Evolutionary conservation across 768 basidiomycete species (phyloP).

Genomic region (Leccinum truebloodii): DNA sequence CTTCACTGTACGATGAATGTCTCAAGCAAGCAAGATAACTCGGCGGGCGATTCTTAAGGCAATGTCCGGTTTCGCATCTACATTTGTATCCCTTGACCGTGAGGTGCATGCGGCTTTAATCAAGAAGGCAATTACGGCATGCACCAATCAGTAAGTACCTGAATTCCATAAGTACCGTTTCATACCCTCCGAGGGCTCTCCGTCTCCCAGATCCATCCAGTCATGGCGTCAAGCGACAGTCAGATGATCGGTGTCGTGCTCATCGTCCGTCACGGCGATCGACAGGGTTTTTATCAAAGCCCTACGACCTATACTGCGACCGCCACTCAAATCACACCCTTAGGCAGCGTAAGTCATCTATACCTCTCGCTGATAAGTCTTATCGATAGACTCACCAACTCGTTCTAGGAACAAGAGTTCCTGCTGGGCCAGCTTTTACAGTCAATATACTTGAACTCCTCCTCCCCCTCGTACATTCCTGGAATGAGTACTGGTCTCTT

Average conservation of each 20-base stretch:
- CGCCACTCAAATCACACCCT: slow-evolving; percentile 61
- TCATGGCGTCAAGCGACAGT: slow-evolving; percentile 23
- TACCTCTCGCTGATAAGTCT: background rate
- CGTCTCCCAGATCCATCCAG: background rate
- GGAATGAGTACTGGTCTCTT: slow-evolving; percentile 38
- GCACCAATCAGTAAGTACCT: too few relatives aligned
- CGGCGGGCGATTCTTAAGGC: background rate
- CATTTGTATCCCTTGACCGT: background rate
- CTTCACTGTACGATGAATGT: background rate
- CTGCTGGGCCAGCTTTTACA: slow-evolving; percentile 56
- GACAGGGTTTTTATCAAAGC: slow-evolving; percentile 65
- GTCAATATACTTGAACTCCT: slow-evolving; percentile 51
- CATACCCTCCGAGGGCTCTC: background rate
- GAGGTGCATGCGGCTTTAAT: background rate
- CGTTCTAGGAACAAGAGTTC: slow-evolving; percentile 52
- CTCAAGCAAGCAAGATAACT: background rate
- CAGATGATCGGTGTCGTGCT: slow-evolving; percentile 57
- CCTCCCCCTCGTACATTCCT: slow-evolving; percentile 54
- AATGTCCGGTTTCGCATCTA: background rate
- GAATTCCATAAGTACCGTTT: too few relatives aligned
- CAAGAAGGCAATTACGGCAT: background rate
- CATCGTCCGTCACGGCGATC: slow-evolving; percentile 60
- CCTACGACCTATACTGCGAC: slow-evolving; percentile 58
- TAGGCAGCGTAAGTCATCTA: slow-evolving; percentile 54
- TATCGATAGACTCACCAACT: background rate